These are phyloP conservation scores for Byssochlamys sp. DNA, from an alignment of 2,329 filamentous ascomycete genomes.

Conservation along the genomic window DNA sequence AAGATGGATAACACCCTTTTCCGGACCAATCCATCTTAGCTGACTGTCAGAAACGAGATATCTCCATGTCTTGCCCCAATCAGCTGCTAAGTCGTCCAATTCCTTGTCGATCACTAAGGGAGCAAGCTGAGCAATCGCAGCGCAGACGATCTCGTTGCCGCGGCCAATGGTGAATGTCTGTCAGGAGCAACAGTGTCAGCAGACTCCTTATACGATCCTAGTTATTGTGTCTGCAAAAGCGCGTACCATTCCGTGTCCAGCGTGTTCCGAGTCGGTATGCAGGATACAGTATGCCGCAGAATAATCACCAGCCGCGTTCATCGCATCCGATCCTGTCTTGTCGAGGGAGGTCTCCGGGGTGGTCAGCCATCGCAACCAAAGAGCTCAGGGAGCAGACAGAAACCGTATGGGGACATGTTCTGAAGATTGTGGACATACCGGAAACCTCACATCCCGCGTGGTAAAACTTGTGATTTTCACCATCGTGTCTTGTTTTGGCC, in stretches of 20 bases:
- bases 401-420: constrained; percentile 3
- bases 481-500: constrained; percentile 18
- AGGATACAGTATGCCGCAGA: constrained; percentile 91
- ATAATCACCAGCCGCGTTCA: constrained; percentile 90
- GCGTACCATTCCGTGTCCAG: constrained; percentile 35
- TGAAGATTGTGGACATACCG: constrained; percentile 31
- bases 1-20: constrained; percentile 89
- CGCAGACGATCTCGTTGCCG: constrained; percentile 85
- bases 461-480: constrained; percentile 63
- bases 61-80: constrained; percentile 85
- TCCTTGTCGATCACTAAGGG: constrained; percentile 66
- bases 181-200: neutral
- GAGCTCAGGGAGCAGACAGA: constrained; percentile 5
- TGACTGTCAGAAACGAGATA: constrained; percentile 86
- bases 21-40: constrained; percentile 84
- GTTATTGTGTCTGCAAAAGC: constrained; percentile 1
- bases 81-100: constrained; percentile 62
- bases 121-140: constrained; percentile 68
- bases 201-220: neutral
- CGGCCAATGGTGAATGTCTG: constrained; percentile 47
- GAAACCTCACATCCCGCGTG: constrained; percentile 67
- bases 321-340: constrained; percentile 92
- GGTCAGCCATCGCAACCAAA: constrained; percentile 2
- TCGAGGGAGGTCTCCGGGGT: constrained; percentile 65
- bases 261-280: constrained; percentile 57